phyloP scores from a whole-genome alignment of 2,329 filamentous ascomycete species.

The Apiospora malaysiana region DNA sequence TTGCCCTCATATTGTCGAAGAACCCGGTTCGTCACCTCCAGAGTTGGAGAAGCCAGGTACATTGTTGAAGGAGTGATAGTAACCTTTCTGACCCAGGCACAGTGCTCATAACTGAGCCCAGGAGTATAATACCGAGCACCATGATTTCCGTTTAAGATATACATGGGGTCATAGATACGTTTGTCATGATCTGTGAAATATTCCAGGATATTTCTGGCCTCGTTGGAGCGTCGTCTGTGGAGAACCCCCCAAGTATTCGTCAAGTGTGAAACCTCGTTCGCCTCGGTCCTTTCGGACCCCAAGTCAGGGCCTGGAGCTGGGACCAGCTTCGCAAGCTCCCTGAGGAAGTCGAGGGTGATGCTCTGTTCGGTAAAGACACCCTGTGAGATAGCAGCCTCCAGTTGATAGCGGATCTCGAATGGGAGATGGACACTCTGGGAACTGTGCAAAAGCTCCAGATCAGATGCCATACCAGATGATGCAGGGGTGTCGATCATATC shows the following conservation, averaged over 20 bases:
- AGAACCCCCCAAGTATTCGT: conserved; percentile 24
- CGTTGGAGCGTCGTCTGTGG: conserved; percentile 36
- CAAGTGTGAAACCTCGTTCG: conserved; percentile 20
- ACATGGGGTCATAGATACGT: conserved; percentile 71
- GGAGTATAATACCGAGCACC: conserved; percentile 51
- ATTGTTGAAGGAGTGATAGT: conserved; percentile 85
- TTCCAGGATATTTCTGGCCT: conserved; percentile 73
- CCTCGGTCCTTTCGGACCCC: not conserved
- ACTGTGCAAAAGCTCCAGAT: conserved; percentile 40
- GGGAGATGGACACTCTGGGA: conserved; percentile 54
- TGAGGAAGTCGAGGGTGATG: conserved; percentile 71
- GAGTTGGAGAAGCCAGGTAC: conserved; percentile 74
- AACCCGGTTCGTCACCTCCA: conserved; percentile 89
- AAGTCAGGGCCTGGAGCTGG: conserved; percentile 26
- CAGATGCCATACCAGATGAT: conserved; percentile 26
- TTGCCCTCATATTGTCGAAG: conserved; percentile 72
- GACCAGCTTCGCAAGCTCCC: conserved; percentile 59
- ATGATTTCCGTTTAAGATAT: conserved; percentile 68
- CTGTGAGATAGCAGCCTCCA: conserved; percentile 91
- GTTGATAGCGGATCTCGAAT: conserved; percentile 83
- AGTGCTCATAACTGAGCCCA: conserved; percentile 69
- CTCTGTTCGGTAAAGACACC: conserved; percentile 78
- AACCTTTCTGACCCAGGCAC: conserved; percentile 76
- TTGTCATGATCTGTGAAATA: conserved; percentile 71
- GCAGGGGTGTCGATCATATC: conserved; percentile 42